Base-by-base conservation (phyloP, 352 stramenopile species). In the Phytophthora pini region DNA sequence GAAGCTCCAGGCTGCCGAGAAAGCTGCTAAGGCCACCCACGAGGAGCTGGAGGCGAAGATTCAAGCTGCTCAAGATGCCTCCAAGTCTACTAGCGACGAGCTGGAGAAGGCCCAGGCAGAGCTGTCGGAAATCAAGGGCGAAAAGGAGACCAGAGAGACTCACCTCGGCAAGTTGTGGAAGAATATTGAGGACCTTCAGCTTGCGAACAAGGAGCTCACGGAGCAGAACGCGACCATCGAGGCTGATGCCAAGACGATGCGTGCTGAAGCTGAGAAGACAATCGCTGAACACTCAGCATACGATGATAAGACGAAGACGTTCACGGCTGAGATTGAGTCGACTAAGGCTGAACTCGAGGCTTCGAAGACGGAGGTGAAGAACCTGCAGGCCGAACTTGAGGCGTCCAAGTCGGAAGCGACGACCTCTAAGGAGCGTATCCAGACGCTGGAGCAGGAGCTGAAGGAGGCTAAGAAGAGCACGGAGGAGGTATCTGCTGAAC, bases 151-250 rank as follows among this genome's bases (percentile, higher is more conserved):
- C 4, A 68, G 72, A 47, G 74, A 87, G 63, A 82, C 73, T 45
- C 76, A 82, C 32, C 68, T 87, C 17, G 73, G 74, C 29, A 82
- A 83, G 63, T 65, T 87, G 8, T 80, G 74, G 76, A 84, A 82
- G 60, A 76, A 67, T 32, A 82, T 83, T 26, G 78, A 84, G 47
- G 76, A 82, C 38, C 65, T 84, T 24, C 78, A 87, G 68, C 48
- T 79, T 15, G 61, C 58, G 3, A 85, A 84, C 63, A 74, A 80
- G 32, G 68, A 78, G 29, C 71, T 87, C 4, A 70, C 57, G 11
- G 67, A 87, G 46, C 76, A 83, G 26, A 87, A 85, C 41, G 52
- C 56, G 12, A 50, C 57, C 57, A 66, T 87, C 34, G 74, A 87
- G 26, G 62, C 65, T 13, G 76, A 87, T 22, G 61, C 70, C 5